Conservation (phyloP, 306 rosid genomes). For the Fragaria nilgerrensis region DNA sequence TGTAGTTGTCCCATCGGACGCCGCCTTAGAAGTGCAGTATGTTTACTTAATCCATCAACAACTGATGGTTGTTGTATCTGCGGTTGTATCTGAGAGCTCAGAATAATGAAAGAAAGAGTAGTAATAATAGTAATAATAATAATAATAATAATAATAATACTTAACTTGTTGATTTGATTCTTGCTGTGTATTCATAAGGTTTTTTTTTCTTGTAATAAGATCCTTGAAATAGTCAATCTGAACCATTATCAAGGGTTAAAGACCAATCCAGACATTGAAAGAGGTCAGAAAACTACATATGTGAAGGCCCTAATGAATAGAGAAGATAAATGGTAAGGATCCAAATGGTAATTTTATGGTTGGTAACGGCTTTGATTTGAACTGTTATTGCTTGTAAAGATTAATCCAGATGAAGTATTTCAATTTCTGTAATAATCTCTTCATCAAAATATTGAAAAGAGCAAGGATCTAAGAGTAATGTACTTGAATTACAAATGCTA, state of each 20-base stretch:
- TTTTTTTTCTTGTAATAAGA: neutral
- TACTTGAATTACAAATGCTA: too few species aligned
- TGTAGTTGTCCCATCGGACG: neutral
- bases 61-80: neutral
- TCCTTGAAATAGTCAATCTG: neutral
- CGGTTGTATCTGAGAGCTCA: neutral
- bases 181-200: neutral
- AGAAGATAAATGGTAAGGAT: neutral
- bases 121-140: neutral
- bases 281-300: neutral
- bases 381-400: too few species aligned
- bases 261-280: neutral
- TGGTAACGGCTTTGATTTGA: too few species aligned
- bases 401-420: too few species aligned
- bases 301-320: neutral
- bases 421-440: too few species aligned
- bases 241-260: neutral
- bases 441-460: too few species aligned
- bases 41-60: neutral
- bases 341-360: too few species aligned
- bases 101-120: neutral
- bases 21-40: neutral
- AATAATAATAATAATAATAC: neutral
- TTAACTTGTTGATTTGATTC: neutral
- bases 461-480: too few species aligned